A percentile compares a stretch with the other conserved stretches of the same genome.
phyloP scores from a whole-genome alignment of 352 stramenopile genomes.

The Aphanomyces astaci region DNA sequence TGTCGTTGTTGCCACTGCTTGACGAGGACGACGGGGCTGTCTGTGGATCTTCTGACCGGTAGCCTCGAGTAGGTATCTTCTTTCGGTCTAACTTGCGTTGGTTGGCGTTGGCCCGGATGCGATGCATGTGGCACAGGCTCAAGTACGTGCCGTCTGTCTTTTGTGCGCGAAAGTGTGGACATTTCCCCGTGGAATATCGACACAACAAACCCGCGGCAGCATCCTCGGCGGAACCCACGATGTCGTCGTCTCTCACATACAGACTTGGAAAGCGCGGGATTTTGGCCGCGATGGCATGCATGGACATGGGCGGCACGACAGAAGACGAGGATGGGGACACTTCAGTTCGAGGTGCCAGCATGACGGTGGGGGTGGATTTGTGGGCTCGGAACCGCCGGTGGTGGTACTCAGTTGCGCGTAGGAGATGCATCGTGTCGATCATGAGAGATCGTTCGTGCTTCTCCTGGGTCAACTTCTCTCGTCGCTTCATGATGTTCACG shows the following conservation, averaged over 20 bases:
- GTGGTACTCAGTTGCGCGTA: too few species aligned
- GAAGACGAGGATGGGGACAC: background rate
- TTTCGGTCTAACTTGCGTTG: slow-evolving; percentile 78
- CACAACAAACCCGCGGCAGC: slow-evolving; percentile 45
- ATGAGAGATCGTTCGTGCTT: background rate
- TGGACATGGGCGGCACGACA: background rate
- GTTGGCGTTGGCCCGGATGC: slow-evolving; percentile 67
- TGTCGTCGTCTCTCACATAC: slow-evolving; percentile 11
- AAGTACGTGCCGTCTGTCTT: slow-evolving; percentile 75
- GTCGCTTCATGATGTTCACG: slow-evolving; percentile 9
- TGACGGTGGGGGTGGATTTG: background rate
- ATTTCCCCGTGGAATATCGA: slow-evolving; percentile 80
- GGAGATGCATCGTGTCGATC: background rate
- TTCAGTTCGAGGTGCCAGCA: background rate
- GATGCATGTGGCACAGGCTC: slow-evolving; percentile 79
- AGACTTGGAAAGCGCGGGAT: too few species aligned
- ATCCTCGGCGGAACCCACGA: background rate
- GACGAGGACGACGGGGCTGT: background rate
- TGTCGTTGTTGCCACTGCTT: background rate
- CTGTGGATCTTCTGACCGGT: slow-evolving; percentile 27
- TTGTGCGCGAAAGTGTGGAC: slow-evolving; percentile 53
- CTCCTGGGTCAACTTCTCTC: slow-evolving; percentile 11
- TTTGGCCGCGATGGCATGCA: too few species aligned
- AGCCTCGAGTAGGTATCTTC: slow-evolving; percentile 60
- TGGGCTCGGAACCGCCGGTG: too few species aligned